A percentile compares a stretch with the other conserved stretches of the same genome.
These are phyloP conservation scores for Tilletiopsis washingtonensis DNA, from an alignment of 1,284 basidiomycete genomes.

Conservation along the genomic window DNA sequence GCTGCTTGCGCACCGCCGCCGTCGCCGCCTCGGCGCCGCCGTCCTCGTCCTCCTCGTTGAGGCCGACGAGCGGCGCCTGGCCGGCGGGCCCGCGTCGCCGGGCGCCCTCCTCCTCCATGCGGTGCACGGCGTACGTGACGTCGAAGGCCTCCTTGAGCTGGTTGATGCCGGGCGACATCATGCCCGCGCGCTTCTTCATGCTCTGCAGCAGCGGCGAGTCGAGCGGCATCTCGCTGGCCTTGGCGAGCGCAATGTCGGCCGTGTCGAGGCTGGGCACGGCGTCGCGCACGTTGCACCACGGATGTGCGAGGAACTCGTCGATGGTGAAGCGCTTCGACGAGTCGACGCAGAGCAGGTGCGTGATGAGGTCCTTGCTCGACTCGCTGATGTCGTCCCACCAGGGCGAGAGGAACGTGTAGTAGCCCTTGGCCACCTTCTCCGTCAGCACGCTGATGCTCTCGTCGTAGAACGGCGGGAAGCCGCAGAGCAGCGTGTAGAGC, in stretches of 20 bases:
- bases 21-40: constrained; percentile 42
- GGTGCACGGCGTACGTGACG: constrained; percentile 95
- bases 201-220: constrained; percentile 86
- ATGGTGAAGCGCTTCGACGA: constrained; percentile 92
- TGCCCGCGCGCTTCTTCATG: constrained; percentile 60
- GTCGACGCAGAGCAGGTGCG: constrained; percentile 90
- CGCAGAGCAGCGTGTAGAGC: constrained; percentile 94
- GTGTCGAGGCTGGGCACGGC: constrained; percentile 39
- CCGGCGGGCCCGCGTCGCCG: constrained; percentile 53
- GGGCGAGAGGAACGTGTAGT: constrained; percentile 96
- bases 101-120: constrained; percentile 97
- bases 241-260: constrained; percentile 39
- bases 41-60: constrained; percentile 81
- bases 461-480: constrained; percentile 96
- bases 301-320: constrained; percentile 92
- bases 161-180: constrained; percentile 76
- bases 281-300: constrained; percentile 68
- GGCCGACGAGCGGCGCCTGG: constrained; percentile 55
- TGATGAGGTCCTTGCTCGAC: constrained; percentile 89
- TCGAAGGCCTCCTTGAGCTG: constrained; percentile 94
- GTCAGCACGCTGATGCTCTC: constrained; percentile 97
- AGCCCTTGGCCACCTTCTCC: constrained; percentile 93
- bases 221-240: constrained; percentile 55
- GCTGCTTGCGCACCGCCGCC: constrained; percentile 12
- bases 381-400: constrained; percentile 98